Conservation (phyloP, 2,329 filamentous ascomycete genomes). For the Sporothrix humicola region DNA sequence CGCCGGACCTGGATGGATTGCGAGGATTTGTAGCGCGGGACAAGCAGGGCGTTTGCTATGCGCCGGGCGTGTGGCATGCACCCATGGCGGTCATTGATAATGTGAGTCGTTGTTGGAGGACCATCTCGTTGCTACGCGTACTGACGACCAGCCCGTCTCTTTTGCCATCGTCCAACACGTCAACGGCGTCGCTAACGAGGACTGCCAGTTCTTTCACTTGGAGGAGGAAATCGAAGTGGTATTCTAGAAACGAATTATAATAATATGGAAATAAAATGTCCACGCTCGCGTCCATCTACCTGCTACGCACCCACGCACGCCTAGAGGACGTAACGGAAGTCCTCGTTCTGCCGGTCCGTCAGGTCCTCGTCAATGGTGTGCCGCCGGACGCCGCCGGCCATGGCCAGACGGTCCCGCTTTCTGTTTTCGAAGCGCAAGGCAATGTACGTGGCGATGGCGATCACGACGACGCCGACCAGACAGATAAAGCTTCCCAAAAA, state of each 20-base stretch:
- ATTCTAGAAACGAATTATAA: too few relatives aligned
- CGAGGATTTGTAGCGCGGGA: constrained; percentile 29
- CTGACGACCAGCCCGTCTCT: constrained; percentile 16
- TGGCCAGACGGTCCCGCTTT: constrained; percentile 13
- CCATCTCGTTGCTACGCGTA: not conserved
- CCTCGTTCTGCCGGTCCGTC: constrained; percentile 24
- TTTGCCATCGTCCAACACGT: constrained; percentile 30
- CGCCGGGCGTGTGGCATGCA: constrained; percentile 32
- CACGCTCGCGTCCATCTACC: too few relatives aligned
- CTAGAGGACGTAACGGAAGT: constrained; percentile 21
- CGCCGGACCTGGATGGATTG: constrained; percentile 18
- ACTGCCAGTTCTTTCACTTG: constrained; percentile 31
- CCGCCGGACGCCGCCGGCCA: not conserved
- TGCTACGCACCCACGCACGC: not conserved
- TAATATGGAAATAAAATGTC: too few relatives aligned
- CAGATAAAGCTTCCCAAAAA: constrained; percentile 29
- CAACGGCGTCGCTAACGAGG: constrained; percentile 31
- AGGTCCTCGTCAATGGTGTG: constrained; percentile 26
- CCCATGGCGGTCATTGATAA: constrained; percentile 30
- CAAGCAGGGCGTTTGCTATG: constrained; percentile 33
- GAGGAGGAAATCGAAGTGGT: constrained; percentile 29
- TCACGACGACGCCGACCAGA: constrained; percentile 21
- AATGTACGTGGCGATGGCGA: constrained; percentile 20
- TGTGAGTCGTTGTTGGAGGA: too few relatives aligned
- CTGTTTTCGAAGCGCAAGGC: constrained; percentile 2